A percentile compares a stretch with the other conserved stretches of the same genome.
phyloP scores from a whole-genome alignment of 2,329 filamentous ascomycete species.

The Sporothrix mexicana region DNA sequence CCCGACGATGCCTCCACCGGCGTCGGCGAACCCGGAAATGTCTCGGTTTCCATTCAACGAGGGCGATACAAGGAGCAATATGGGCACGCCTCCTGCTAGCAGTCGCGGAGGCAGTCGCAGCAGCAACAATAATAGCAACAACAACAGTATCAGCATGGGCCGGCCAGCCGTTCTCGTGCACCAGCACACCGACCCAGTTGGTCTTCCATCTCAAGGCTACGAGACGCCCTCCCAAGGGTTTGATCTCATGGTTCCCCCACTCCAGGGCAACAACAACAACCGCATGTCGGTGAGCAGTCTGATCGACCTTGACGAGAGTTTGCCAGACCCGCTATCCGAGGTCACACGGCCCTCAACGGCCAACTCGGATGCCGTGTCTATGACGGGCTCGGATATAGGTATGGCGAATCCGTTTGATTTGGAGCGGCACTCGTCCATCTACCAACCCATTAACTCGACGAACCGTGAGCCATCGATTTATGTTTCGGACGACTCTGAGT shows the following conservation, averaged over 20 bases:
- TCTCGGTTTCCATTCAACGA: slow-evolving; percentile 53
- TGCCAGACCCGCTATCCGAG: slow-evolving; percentile 56
- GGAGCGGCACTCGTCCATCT: slow-evolving; percentile 66
- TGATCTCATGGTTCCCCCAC: slow-evolving; percentile 43
- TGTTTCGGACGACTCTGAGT: slow-evolving; percentile 63
- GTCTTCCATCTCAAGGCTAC: slow-evolving; percentile 48
- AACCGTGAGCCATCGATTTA: slow-evolving; percentile 64
- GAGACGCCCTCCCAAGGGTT: slow-evolving; percentile 49
- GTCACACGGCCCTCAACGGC: slow-evolving; percentile 63
- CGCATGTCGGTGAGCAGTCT: slow-evolving; percentile 47
- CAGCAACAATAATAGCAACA: slow-evolving; percentile 30
- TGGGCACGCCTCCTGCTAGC: slow-evolving; percentile 29
- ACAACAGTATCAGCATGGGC: slow-evolving; percentile 36
- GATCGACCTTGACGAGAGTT: slow-evolving; percentile 47
- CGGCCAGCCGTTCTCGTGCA: slow-evolving; percentile 45
- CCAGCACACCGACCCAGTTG: slow-evolving; percentile 54
- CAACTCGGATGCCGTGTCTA: slow-evolving; percentile 62
- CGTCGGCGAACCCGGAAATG: slow-evolving; percentile 56
- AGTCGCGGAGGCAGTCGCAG: slow-evolving; percentile 27
- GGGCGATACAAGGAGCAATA: slow-evolving; percentile 24
- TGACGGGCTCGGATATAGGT: slow-evolving; percentile 62
- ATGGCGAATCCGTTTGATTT: slow-evolving; percentile 66
- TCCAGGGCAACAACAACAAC: slow-evolving; percentile 39
- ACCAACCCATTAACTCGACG: slow-evolving; percentile 42
- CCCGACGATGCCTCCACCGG: slow-evolving; percentile 54